Evolutionary conservation across 495 filamentous ascomycete genomes (phyloP), one percentile per base, ranked within the genome.

Genomic region (Lentithecium fluviatile): DNA sequence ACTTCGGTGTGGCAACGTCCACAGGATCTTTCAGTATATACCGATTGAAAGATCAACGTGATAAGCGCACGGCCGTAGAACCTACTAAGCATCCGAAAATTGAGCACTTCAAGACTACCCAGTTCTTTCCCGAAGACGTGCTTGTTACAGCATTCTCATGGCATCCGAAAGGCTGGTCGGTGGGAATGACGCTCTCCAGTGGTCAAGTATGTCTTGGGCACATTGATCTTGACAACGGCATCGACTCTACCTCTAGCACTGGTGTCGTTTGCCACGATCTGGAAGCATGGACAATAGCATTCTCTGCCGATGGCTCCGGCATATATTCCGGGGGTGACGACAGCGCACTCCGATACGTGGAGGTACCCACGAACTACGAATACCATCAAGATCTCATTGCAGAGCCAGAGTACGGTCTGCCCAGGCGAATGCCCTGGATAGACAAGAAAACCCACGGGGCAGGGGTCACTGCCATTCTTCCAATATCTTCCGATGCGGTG

Each of bases 391-490:
- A 50, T 15, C 45, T 51, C 6, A 15, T 15, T 13, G 12, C 21
- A 43, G 34, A 37, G 46, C 34, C 24, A 2, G 38, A 15, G 3
- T 12, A 49, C n/a, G 36, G 21, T 3, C 6, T 12, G 10, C 4
- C 21, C 20, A 49, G n/a, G 45, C 65, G 70, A 21, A 74, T 76
- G 50, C 13, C 56, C 52, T 83, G 52, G 75, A 62, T 54, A 15
- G 77, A 80, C 52, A 61, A 58, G 13, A 82, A 73, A 54, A 78
- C 79, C 26, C 93, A 97, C 66, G 79, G 78, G 15, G 90, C 91
- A 12, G 94, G 94, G 3, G 90, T 98, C 1, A 97, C 93, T 0
- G 84, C 90, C 1, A 93, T 98, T 56, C 70, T 97, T 29, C 87
- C 90, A 0, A 66, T 91, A 10, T 69, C 76, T 1, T 17, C 24